Evolutionary conservation across 352 stramenopile genomes (phyloP).

Genomic region (Pythium biforme): DNA sequence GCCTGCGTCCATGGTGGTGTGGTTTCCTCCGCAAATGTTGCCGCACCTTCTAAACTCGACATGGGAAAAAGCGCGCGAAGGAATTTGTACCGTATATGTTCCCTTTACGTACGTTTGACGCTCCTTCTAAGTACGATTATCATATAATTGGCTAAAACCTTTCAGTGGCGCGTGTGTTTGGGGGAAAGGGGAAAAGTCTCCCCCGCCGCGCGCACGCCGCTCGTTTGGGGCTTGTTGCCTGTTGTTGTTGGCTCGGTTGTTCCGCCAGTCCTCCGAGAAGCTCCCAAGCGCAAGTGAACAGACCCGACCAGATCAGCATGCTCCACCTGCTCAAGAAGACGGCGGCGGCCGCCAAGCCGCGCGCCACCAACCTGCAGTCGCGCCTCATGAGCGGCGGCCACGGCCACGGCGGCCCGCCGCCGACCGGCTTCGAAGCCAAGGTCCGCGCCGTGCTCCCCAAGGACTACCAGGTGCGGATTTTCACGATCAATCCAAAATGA

Average conservation of each 20-base stretch:
- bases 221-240: constrained; percentile 4
- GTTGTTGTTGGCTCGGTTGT: constrained; percentile 3
- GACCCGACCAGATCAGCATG: constrained; percentile 37
- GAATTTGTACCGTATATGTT: neutral
- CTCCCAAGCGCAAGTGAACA: constrained; percentile 9
- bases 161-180: constrained; percentile 19
- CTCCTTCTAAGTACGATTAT: constrained; percentile 21
- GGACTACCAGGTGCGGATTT: constrained; percentile 75
- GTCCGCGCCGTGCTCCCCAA: constrained; percentile 81
- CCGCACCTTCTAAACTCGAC: neutral
- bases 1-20: neutral
- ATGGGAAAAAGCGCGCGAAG: constrained; percentile 9
- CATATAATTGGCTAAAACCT: constrained; percentile 22
- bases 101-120: constrained; percentile 1
- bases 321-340: constrained; percentile 79
- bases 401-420: constrained; percentile 52
- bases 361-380: constrained; percentile 48
- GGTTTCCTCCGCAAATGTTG: constrained; percentile 7
- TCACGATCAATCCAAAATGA: neutral
- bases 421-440: constrained; percentile 80
- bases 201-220: neutral
- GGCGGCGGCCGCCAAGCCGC: constrained; percentile 45
- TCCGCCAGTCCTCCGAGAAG: constrained; percentile 5
- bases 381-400: constrained; percentile 74
- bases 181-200: neutral